phyloP scores from a whole-genome alignment of 2,329 filamentous ascomycete species.

The Lachnellula occidentalis region DNA sequence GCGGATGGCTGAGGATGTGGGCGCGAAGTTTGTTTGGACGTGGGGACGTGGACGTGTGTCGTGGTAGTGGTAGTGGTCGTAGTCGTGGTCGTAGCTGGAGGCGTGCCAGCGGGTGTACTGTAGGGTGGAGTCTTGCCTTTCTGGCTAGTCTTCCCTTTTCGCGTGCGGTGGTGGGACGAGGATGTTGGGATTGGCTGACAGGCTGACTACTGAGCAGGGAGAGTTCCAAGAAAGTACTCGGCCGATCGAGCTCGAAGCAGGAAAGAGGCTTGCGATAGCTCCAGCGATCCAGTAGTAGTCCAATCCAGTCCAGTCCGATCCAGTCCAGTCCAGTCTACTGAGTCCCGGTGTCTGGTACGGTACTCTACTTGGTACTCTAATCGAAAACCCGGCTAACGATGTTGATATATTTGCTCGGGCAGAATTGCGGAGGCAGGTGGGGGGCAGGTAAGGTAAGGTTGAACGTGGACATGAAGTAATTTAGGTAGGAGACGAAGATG shows the following conservation, averaged over 20 bases:
- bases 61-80: too few species aligned
- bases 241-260: neutral
- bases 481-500: neutral
- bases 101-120: neutral
- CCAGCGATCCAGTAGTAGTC: too few species aligned
- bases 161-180: neutral
- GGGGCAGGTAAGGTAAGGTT: neutral
- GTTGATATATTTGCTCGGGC: too few species aligned
- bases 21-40: slow-evolving; percentile 6
- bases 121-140: slow-evolving; percentile 1
- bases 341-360: too few species aligned
- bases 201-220: neutral
- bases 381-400: too few species aligned
- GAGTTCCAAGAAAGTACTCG: neutral
- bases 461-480: neutral
- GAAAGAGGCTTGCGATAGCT: too few species aligned
- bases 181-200: neutral
- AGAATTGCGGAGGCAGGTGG: too few species aligned
- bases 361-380: too few species aligned
- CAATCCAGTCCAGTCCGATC: too few species aligned
- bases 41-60: too few species aligned
- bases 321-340: too few species aligned
- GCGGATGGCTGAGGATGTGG: slow-evolving; percentile 12
- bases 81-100: slow-evolving; percentile 1
- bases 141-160: neutral